Evolutionary conservation across 495 filamentous ascomycete genomes (phyloP), one percentile per base, ranked within the genome.

Genomic region (Aspergillus coremiiformis): DNA sequence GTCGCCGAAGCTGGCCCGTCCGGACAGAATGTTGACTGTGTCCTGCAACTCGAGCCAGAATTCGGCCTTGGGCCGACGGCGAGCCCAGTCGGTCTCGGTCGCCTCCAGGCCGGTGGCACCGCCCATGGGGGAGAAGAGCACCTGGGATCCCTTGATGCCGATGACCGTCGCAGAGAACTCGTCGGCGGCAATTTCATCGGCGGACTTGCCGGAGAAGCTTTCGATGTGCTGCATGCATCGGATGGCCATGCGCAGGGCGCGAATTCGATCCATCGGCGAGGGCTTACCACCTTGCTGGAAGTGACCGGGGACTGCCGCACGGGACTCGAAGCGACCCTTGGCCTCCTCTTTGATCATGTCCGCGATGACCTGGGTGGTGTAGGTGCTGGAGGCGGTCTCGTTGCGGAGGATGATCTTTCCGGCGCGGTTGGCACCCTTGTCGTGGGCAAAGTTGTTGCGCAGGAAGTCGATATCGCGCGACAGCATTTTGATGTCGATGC

Each of bases 221-320:
- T 99, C 94, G 6, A 99, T 69, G 59, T 94, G 87, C 69, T 95
- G 82, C 57, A 97, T 83, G 63, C 87, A 92, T 64, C 86, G 87
- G 62, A 97, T 91, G 14, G 91, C 89, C 60, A 99, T 82, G 43
- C 94, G 81, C 9, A 96, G 83, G 2, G 94, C 93, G 50, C 94
- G 84, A 43, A 91, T 89, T 50, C 94, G 84, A 67, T 99, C 94
- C 92, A 97, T 96, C 5, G 91, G 83, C 1, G 88, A 91, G 0
- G 94, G 94, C 20, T 86, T 89, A 33, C 90, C 90, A 60, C 93
- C 93, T 69, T 98, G 91, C 67, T 96, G 93, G 59, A 96, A 93
- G 69, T 98, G 93, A 19, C 94, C 94, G 0, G 94, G 94, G 32
- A 97, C 89, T 33, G 89, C 90, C 60, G 89, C 85, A 44, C 91